A percentile compares a stretch with the other conserved stretches of the same genome.
Evolutionary conservation across 169 alveolate genomes (phyloP).

Genomic region (Plasmodium yoelii): DNA sequence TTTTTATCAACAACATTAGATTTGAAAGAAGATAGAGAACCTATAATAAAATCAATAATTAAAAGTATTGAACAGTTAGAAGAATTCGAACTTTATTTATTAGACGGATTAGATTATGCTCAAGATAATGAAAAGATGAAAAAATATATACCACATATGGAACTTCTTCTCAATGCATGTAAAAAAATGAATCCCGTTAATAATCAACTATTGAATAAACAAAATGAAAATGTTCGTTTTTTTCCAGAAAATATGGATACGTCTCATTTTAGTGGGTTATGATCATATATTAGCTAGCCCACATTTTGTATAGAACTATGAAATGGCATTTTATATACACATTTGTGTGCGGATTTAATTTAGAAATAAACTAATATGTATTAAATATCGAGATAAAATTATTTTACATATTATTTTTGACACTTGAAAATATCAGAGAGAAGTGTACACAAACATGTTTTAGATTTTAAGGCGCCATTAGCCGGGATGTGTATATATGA

Average conservation of each 20-base stretch:
- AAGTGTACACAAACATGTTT: no score
- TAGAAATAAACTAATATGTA: no score
- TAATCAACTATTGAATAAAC: conserved; percentile 58
- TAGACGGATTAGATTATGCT: conserved; percentile 73
- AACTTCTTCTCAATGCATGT: conserved; percentile 51
- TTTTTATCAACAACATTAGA: conserved; percentile 62
- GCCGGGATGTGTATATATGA: no score
- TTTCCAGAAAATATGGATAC: conserved; percentile 62
- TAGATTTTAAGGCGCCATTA: no score
- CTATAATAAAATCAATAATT: conserved; percentile 43
- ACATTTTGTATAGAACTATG: no score
- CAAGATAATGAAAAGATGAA: conserved; percentile 52
- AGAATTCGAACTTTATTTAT: conserved; percentile 58
- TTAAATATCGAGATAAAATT: no score
- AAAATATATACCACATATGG: conserved; percentile 58
- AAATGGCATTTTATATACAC: no score
- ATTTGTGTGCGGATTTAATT: no score
- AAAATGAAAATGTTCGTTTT: conserved; percentile 65
- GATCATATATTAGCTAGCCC: no score
- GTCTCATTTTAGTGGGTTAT: conserved; percentile 24
- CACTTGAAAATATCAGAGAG: no score
- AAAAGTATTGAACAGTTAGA: conserved; percentile 57
- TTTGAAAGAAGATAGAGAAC: conserved; percentile 38
- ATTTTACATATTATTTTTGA: no score
- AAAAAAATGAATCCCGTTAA: conserved; percentile 49